These are phyloP conservation scores for Melanogaster broomeanus DNA, from an alignment of 768 basidiomycete genomes.

Conservation along the genomic window DNA sequence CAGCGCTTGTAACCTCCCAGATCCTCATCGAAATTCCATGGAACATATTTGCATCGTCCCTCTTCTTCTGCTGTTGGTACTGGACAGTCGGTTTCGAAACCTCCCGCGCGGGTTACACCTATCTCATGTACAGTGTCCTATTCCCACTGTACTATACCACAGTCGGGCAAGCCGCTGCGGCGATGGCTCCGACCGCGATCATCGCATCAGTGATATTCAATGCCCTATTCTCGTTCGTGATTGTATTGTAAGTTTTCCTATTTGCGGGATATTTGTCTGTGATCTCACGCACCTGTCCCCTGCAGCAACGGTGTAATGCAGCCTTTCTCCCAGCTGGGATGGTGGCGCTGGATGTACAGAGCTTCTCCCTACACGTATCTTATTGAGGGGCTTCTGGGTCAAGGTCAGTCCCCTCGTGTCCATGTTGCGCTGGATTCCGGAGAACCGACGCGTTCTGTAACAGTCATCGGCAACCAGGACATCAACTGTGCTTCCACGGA, in stretches of 20 bases:
- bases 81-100: slow-evolving; percentile 44
- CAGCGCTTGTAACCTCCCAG: slow-evolving; percentile 54
- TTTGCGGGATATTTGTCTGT: background rate
- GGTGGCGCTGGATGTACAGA: slow-evolving; percentile 39
- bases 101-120: slow-evolving; percentile 41
- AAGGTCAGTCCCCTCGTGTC: slow-evolving; percentile 12
- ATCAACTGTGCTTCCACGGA: slow-evolving; percentile 56
- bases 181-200: slow-evolving; percentile 42
- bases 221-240: slow-evolving; percentile 40
- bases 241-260: slow-evolving; percentile 40
- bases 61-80: slow-evolving; percentile 52
- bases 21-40: slow-evolving; percentile 48
- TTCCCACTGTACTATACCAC: slow-evolving; percentile 49
- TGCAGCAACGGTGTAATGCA: slow-evolving; percentile 50
- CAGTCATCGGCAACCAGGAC: slow-evolving; percentile 43
- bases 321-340: slow-evolving; percentile 38
- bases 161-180: slow-evolving; percentile 42
- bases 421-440: background rate
- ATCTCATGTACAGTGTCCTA: slow-evolving; percentile 37
- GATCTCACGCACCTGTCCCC: too few relatives aligned
- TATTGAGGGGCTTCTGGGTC: slow-evolving; percentile 42
- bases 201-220: slow-evolving; percentile 42
- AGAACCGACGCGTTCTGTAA: slow-evolving; percentile 20
- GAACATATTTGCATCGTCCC: slow-evolving; percentile 40
- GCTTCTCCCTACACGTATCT: slow-evolving; percentile 55